Conservation (phyloP, 495 filamentous ascomycete species). For the Neurospora sublineolata region DNA sequence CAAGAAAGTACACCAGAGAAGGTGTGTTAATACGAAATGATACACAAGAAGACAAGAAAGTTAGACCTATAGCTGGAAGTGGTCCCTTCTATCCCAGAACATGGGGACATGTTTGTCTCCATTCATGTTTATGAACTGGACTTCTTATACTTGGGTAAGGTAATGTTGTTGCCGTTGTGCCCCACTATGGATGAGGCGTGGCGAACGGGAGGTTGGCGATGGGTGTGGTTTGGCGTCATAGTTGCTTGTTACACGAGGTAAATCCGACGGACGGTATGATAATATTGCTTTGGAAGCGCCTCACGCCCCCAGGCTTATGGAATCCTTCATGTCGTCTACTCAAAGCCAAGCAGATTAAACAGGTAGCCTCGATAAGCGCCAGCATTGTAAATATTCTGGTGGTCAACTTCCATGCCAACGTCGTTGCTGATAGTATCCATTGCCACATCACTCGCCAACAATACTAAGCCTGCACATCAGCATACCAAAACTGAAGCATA, state of each 20-base stretch:
- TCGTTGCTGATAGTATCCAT: neutral
- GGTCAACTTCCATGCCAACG: neutral
- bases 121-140: neutral
- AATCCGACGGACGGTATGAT: neutral
- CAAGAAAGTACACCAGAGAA: neutral
- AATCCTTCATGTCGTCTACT: neutral
- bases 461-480: neutral
- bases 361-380: neutral
- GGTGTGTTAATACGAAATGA: neutral
- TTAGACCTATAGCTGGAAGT: neutral
- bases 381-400: neutral
- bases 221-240: neutral
- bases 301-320: too few relatives aligned
- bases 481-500: neutral
- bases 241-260: neutral
- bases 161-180: neutral
- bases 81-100: neutral
- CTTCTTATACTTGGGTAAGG: neutral
- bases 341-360: neutral
- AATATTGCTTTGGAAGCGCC: neutral
- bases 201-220: neutral
- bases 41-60: neutral
- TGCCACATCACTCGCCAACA: neutral
- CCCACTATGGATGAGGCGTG: neutral
- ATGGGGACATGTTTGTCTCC: neutral